These are phyloP conservation scores for Dorcoceras hygrometricum DNA, from an alignment of 257 asterid genomes.

Conservation along the genomic window DNA sequence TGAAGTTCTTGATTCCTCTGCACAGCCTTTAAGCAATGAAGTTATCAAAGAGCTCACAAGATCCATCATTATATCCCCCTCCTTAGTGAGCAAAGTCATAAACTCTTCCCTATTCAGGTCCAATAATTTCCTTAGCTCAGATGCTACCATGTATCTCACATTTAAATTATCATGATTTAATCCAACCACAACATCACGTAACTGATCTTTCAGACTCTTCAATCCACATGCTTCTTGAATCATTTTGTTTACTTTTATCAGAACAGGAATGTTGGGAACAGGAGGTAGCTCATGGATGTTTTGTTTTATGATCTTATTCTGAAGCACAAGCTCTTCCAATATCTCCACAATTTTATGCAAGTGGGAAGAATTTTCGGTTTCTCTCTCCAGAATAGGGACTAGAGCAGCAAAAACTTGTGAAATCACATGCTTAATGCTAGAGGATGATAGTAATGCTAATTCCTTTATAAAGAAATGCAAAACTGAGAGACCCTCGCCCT, in stretches of 20 bases:
- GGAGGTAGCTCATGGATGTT: constrained; percentile 88
- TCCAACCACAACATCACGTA: constrained; percentile 77
- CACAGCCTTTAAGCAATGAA: constrained; percentile 92
- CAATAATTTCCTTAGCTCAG: constrained; percentile 80
- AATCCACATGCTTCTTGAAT: constrained; percentile 82
- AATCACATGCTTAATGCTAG: constrained; percentile 83
- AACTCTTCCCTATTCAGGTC: constrained; percentile 67
- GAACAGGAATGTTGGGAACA: constrained; percentile 78
- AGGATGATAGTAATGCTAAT: constrained; percentile 71
- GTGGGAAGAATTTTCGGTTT: constrained; percentile 49
- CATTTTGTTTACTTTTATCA: constrained; percentile 73
- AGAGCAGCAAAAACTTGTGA: constrained; percentile 98
- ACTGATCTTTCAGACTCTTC: constrained; percentile 75
- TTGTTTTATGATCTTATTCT: constrained; percentile 65
- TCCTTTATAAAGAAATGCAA: constrained; percentile 80
- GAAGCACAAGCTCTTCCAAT: constrained; percentile 86
- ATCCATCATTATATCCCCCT: constrained; percentile 71
- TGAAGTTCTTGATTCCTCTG: constrained; percentile 86
- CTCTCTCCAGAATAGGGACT: constrained; percentile 86
- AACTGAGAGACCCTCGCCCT: constrained; percentile 74
- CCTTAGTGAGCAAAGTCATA: constrained; percentile 62
- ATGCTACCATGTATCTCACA: constrained; percentile 96
- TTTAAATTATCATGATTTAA: constrained; percentile 88
- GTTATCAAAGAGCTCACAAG: constrained; percentile 76
- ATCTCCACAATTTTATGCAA: constrained; percentile 71